Evolutionary conservation across 176 grass and related monocot genomes (phyloP).

Genomic region (Aegilops tauschii): DNA sequence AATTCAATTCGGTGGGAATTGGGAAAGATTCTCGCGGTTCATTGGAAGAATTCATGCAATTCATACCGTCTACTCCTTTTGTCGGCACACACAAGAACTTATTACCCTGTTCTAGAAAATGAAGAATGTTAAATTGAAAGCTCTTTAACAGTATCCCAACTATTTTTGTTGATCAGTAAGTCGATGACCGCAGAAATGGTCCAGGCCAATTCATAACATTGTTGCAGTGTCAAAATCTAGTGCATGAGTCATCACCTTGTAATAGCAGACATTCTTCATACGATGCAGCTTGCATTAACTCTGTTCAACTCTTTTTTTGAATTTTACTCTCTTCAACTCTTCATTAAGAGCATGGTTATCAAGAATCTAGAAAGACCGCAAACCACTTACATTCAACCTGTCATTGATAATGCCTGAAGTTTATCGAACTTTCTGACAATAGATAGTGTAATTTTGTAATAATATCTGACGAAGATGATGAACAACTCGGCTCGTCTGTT

Average conservation of each 20-base stretch:
- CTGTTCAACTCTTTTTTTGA: not conserved
- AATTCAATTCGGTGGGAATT: not conserved
- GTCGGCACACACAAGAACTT: not conserved
- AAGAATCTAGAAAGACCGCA: not conserved
- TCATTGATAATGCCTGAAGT: not conserved
- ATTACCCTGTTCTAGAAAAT: slow-evolving; percentile 4
- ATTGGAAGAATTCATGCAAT: not conserved
- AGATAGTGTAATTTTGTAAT: not conserved
- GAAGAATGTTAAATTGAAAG: not conserved
- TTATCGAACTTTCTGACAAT: not conserved
- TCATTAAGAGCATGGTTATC: not conserved
- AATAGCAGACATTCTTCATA: not conserved
- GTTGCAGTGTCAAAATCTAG: slow-evolving; percentile 8
- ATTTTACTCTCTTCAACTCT: not conserved
- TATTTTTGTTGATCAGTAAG: not conserved
- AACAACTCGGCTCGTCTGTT: not conserved
- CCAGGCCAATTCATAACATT: not conserved
- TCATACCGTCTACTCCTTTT: not conserved
- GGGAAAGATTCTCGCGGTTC: not conserved
- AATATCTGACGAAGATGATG: not conserved
- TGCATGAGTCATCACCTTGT: not conserved
- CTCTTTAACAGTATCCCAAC: not conserved
- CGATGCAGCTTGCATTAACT: not conserved
- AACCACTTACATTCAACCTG: not conserved
- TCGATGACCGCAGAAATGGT: slow-evolving; percentile 1